Evolutionary conservation across 2,329 filamentous ascomycete genomes (phyloP), one percentile per base, ranked within the genome.

Genomic region (Sphaerulina musiva): DNA sequence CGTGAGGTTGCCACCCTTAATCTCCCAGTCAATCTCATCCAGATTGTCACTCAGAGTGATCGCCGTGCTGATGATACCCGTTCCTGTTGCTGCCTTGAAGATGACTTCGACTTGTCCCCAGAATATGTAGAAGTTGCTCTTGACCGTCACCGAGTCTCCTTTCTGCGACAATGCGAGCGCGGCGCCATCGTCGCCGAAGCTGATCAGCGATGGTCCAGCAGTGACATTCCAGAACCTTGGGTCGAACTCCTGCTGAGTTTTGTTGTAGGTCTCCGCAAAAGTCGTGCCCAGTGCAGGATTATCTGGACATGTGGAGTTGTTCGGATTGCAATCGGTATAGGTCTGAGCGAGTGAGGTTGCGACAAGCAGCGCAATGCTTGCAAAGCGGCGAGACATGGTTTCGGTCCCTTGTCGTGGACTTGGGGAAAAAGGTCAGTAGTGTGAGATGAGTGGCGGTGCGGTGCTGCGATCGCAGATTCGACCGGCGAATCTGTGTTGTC

Each of bases 1-100:
- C 12, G 76, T 80, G 52, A 74, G 71, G 66, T 88, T 84, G 53
- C 78, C 78, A 44, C 88, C 88, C 55, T 89, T 78, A 66, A 88
- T 87, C 68, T 93, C 88, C 81, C 88, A 92, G 67, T 95, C 90
- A 40, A 95, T 84, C 72, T 95, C 89, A 68, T 95, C 90, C 11
- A 93, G 78, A 64, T 90, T 85, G 62, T 93, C 86, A 48, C 86
- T 92, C 61, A 93, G 78, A 70, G 92, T 79, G 68, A 95, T 91
- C 66, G 95, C 84, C 58, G 87, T 80, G 65, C 84, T 89, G 63
- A 95, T 81, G 59, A 95, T 84, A 48, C 90, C 90, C 6, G 74
- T 74, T 14, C 90, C 90, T 1, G 76, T 73, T 0, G 90, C 84
- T 3, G 87, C 86, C 74, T 89, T 88, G 76, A 95, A 80, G 62